These are phyloP conservation scores for Globisporangium paroecandrum DNA, from an alignment of 352 stramenopile genomes.

Conservation along the genomic window DNA sequence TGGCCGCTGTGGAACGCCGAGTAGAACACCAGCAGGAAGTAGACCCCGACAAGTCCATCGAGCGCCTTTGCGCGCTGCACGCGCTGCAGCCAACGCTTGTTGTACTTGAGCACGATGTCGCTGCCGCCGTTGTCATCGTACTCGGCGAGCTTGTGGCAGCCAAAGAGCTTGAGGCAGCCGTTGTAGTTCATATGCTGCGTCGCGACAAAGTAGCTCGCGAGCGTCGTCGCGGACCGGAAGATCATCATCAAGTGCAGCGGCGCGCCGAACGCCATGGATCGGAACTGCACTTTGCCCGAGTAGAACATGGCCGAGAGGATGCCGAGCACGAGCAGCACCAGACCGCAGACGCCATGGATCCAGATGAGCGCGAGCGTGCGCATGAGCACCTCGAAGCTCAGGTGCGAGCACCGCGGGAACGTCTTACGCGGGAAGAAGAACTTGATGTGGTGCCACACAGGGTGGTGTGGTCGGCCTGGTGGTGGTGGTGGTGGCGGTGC, in stretches of 20 bases:
- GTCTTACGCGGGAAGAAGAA: conserved; percentile 74
- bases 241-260: conserved; percentile 64
- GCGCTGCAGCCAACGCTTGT: conserved; percentile 52
- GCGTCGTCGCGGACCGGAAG: conserved; percentile 49
- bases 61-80: conserved; percentile 59
- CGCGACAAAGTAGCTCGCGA: conserved; percentile 50
- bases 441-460: conserved; percentile 51
- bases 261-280: conserved; percentile 36
- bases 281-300: conserved; percentile 50
- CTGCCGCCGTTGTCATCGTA: conserved; percentile 30
- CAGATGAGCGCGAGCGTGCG: conserved; percentile 63
- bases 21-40: conserved; percentile 73
- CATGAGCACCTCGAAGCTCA: conserved; percentile 74
- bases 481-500: neutral
- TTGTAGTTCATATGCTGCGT: conserved; percentile 64
- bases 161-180: conserved; percentile 50
- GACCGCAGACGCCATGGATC: conserved; percentile 62
- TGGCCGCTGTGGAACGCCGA: conserved; percentile 55
- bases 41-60: conserved; percentile 48
- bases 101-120: conserved; percentile 69
- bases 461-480: conserved; percentile 19
- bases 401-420: conserved; percentile 41
- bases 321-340: conserved; percentile 46
- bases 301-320: conserved; percentile 44
- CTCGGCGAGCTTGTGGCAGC: conserved; percentile 29